Percentiles rank a stretch among this genome's conserved stretches.
Evolutionary conservation across 495 filamentous ascomycete genomes (phyloP).

Genomic region (Xylaria longipes): DNA sequence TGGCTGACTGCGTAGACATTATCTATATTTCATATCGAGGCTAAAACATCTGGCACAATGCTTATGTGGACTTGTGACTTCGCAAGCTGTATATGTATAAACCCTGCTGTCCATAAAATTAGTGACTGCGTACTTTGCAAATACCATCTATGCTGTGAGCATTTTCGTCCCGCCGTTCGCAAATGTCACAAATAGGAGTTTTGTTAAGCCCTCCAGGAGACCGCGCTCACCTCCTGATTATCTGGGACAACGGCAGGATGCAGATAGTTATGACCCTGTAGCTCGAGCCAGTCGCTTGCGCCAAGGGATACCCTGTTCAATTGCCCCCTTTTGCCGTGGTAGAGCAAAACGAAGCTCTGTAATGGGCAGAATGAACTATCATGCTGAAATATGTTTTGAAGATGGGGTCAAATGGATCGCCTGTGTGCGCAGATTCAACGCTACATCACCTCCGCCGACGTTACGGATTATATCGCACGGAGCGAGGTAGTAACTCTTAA

Average conservation of each 20-base stretch:
- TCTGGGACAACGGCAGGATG: conserved; percentile 33
- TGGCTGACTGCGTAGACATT: too few species aligned
- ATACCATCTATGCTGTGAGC: conserved; percentile 43
- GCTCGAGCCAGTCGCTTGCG: conserved; percentile 36
- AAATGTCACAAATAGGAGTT: conserved; percentile 49
- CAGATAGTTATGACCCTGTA: conserved; percentile 34
- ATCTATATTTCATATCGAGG: too few species aligned
- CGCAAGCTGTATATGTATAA: conserved; percentile 35
- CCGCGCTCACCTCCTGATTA: background rate
- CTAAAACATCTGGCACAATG: background rate
- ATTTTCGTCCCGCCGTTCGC: conserved; percentile 38
- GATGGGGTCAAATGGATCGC: conserved; percentile 43
- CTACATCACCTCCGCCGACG: conserved; percentile 25
- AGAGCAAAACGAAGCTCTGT: conserved; percentile 38
- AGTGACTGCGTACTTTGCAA: conserved; percentile 47
- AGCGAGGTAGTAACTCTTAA: conserved; percentile 34
- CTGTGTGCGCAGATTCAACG: conserved; percentile 33
- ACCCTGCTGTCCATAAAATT: conserved; percentile 38
- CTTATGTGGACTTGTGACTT: conserved; percentile 46
- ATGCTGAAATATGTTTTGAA: conserved; percentile 38
- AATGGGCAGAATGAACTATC: conserved; percentile 49
- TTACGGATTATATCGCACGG: conserved; percentile 30
- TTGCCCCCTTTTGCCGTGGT: conserved; percentile 40
- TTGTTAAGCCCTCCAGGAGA: conserved; percentile 9
- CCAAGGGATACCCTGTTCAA: conserved; percentile 36